phyloP scores from a whole-genome alignment of 1,284 basidiomycete genomes.

The Grifola frondosa region DNA sequence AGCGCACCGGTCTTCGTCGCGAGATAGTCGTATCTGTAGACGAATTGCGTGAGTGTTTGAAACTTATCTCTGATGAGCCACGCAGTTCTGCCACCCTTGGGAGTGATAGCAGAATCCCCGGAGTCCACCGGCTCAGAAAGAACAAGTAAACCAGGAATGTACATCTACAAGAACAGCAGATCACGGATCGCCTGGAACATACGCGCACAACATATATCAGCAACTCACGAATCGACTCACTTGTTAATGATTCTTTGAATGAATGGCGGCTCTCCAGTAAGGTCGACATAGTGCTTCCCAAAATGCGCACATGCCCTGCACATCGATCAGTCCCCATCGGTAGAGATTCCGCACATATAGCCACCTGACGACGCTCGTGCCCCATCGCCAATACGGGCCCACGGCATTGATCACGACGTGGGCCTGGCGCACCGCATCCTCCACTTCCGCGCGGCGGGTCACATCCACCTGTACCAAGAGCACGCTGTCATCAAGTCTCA shows the following conservation, averaged over 20 bases:
- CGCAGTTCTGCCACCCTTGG: too few species aligned
- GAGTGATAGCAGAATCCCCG: too few species aligned
- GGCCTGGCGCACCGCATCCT: conserved; percentile 50
- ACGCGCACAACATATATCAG: too few species aligned
- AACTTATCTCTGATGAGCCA: too few species aligned
- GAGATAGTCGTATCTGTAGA: conserved; percentile 55
- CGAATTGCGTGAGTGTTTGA: neutral
- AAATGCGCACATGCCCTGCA: conserved; percentile 48
- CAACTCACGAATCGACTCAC: conserved; percentile 26
- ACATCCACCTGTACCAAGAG: conserved; percentile 53
- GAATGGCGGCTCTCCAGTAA: conserved; percentile 57
- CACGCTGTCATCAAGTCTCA: conserved; percentile 42
- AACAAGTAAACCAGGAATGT: too few species aligned
- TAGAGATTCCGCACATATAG: conserved; percentile 5
- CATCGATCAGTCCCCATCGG: neutral
- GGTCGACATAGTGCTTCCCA: conserved; percentile 65
- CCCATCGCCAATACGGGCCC: conserved; percentile 65
- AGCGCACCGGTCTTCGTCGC: conserved; percentile 66
- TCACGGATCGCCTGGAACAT: too few species aligned
- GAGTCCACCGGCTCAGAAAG: too few species aligned
- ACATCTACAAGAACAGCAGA: too few species aligned
- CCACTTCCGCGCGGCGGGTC: conserved; percentile 44
- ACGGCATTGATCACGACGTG: conserved; percentile 68
- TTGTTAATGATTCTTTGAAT: conserved; percentile 50
- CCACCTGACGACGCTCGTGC: conserved; percentile 61